phyloP scores from a whole-genome alignment of 345 rosid species.

The Arabidopsis arenosa region DNA sequence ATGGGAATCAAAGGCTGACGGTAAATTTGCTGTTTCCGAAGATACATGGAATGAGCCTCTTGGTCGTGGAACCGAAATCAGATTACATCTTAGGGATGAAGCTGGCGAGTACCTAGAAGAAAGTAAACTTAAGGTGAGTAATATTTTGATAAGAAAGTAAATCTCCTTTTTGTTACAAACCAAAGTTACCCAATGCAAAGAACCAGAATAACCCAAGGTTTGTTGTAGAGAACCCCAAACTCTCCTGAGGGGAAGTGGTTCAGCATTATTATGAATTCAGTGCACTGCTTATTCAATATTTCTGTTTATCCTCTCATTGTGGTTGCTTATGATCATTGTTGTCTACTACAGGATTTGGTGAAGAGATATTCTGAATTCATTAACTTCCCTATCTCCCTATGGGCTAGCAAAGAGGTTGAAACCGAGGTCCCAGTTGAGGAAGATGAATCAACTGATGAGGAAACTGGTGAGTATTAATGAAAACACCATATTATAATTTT shows the following conservation, averaged over 20 bases:
- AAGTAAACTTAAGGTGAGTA: slow-evolving; percentile 79
- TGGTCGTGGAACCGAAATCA: slow-evolving; percentile 98
- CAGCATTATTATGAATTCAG: slow-evolving; percentile 4
- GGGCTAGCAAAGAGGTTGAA: slow-evolving; percentile 97
- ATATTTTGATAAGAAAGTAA: slow-evolving; percentile 2
- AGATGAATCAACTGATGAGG: slow-evolving; percentile 82
- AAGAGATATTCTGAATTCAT: slow-evolving; percentile 97
- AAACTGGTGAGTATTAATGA: slow-evolving; percentile 54
- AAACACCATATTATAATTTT: slow-evolving; percentile 4
- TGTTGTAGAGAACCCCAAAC: slow-evolving; percentile 10
- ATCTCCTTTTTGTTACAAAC: not conserved
- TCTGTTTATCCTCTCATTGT: slow-evolving; percentile 25
- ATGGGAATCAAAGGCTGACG: slow-evolving; percentile 99
- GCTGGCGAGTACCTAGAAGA: slow-evolving; percentile 97
- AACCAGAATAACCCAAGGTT: not conserved
- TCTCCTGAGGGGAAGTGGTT: not conserved
- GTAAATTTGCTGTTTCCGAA: slow-evolving; percentile 96
- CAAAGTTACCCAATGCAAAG: not conserved
- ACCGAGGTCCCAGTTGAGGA: slow-evolving; percentile 90
- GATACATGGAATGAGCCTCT: slow-evolving; percentile 97
- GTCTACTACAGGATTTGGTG: slow-evolving; percentile 78
- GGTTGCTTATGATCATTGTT: slow-evolving; percentile 15
- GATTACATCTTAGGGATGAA: slow-evolving; percentile 92
- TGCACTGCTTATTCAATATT: not conserved
- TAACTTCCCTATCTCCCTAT: slow-evolving; percentile 87